Evolutionary conservation across 768 basidiomycete genomes (phyloP).

Genomic region (Kwoniella sp.): DNA sequence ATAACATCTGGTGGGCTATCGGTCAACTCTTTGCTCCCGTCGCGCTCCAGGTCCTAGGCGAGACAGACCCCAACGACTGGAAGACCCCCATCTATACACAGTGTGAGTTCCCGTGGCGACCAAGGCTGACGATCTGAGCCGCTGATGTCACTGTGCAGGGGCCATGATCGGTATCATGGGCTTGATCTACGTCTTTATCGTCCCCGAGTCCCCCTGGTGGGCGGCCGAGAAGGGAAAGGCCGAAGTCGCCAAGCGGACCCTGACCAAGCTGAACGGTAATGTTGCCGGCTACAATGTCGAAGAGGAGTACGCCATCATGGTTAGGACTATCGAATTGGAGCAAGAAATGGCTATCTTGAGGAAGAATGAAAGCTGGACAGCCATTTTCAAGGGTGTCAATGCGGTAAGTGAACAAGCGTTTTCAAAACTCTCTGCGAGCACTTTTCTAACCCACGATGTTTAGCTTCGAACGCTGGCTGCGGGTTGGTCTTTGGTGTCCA

Average conservation of each 20-base stretch:
- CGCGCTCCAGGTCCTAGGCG: conserved; percentile 33
- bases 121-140: no score
- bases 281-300: conserved; percentile 44
- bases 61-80: conserved; percentile 32
- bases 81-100: conserved; percentile 39
- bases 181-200: conserved; percentile 19
- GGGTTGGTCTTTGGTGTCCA: conserved; percentile 35
- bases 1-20: conserved; percentile 29
- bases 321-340: conserved; percentile 34
- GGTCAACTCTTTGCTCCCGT: conserved; percentile 37
- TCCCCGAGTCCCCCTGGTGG: conserved; percentile 37
- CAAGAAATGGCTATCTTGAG: conserved; percentile 23
- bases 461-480: conserved; percentile 36
- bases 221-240: conserved; percentile 32
- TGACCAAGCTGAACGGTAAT: conserved; percentile 36
- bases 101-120: no score
- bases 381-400: conserved; percentile 40
- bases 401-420: conserved; percentile 28
- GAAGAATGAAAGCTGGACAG: conserved; percentile 29
- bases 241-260: conserved; percentile 28
- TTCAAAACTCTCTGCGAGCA: no score
- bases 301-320: conserved; percentile 41
- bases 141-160: no score
- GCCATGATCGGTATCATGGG: conserved; percentile 25
- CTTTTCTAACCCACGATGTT: neutral